Base-by-base conservation (phyloP, 306 rosid species). In the Cotoneaster glaucophyllus region DNA sequence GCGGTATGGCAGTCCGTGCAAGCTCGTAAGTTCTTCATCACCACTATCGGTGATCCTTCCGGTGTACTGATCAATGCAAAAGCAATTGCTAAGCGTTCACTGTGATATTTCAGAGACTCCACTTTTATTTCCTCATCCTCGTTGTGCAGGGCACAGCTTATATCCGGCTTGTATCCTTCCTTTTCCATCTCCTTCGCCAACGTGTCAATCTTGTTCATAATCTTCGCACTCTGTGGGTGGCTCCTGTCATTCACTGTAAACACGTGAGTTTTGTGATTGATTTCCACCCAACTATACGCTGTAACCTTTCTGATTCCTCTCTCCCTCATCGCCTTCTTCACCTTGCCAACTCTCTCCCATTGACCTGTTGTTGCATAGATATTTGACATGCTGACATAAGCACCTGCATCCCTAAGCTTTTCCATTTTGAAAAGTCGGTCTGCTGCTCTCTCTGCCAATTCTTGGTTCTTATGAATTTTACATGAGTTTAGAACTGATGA, bases 81-180 rank as follows among this genome's bases (percentile, higher is more conserved):
- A 9, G 96, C 97, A 80, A 95, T 95, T 48, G 97, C 97, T 79
- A 95, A 87, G 72, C 97, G 90, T 81, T 92, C 96, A 25, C 97
- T 92, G 81, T 89, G 98, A 85, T 86, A 89, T 79, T 85, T 87
- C 7, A 95, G 91, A 31, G 96, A 95, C 78, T 92, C 93, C 24
- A 84, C 71, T 76, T 85, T 92, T 65, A 80, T 77, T 73, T 86
- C 85, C 84, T 92, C 91, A 4, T 87, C 92, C 70, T 82, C 91
- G 29, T 95, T 75, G 81, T 86, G 98, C 72, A 90, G 95, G 78
- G 91, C 84, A 84, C 97, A 92, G 58, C 90, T 84, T 28, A 88
- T 74, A 83, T 95, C 97, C 9, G 93, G 90, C 70, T 80, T 85
- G 80, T 95, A 87, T 67, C 97, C 98, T 80, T 84, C 86, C 81